Conservation (phyloP, 495 filamentous ascomycete genomes). For the Barbatosphaeria neglecta region DNA sequence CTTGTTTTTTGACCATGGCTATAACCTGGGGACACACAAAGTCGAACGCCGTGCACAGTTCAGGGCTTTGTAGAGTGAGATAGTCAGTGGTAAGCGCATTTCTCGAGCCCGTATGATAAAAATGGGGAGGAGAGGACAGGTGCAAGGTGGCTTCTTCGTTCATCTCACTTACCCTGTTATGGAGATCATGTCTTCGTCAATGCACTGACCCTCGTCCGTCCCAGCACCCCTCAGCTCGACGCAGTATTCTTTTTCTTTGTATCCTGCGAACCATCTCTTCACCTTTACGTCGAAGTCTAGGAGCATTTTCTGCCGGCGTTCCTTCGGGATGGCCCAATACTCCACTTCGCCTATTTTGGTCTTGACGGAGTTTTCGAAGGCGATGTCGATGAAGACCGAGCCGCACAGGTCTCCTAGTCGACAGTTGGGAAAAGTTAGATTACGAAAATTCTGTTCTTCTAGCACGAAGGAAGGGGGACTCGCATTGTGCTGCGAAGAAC, state of each 20-base stretch:
- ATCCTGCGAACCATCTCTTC: not conserved
- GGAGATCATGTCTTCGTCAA: not conserved
- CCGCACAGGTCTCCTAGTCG: not conserved
- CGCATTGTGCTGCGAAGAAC: not conserved
- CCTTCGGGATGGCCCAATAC: not conserved
- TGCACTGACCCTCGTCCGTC: not conserved
- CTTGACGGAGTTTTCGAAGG: not conserved
- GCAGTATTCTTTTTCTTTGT: not conserved
- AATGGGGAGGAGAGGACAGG: not conserved
- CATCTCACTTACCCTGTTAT: not conserved
- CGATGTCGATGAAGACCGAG: not conserved
- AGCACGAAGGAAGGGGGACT: not conserved
- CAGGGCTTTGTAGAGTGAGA: not conserved
- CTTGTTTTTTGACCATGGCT: not conserved
- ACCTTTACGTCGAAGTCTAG: not conserved
- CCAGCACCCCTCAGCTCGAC: not conserved
- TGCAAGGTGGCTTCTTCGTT: not conserved
- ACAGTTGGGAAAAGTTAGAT: not conserved
- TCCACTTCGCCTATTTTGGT: not conserved
- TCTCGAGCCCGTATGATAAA: not conserved
- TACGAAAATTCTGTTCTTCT: not conserved
- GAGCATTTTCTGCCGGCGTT: not conserved
- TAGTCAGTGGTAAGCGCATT: not conserved
- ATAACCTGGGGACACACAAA: not conserved
- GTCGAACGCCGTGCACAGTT: not conserved